A percentile compares a stretch with the other conserved stretches of the same genome.
These are phyloP conservation scores for Tetracentron sinense DNA, from an alignment of 164 flowering plant species.

Conservation along the genomic window DNA sequence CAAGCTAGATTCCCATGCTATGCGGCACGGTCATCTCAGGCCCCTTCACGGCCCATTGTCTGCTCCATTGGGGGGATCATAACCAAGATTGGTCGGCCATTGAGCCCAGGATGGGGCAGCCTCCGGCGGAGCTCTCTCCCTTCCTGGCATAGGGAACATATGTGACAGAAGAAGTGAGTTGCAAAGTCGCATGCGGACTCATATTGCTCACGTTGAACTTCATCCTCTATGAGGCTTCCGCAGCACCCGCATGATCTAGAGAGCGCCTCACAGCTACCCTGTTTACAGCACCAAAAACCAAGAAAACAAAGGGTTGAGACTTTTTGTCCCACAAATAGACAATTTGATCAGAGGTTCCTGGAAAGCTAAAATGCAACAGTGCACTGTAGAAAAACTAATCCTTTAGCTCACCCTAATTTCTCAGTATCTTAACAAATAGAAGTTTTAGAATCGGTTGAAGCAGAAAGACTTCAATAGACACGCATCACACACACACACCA, in stretches of 20 bases:
- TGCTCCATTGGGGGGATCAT: constrained; percentile 86
- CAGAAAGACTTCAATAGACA: neutral
- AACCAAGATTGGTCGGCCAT: constrained; percentile 55
- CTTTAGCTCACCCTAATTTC: no score
- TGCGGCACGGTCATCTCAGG: constrained; percentile 10
- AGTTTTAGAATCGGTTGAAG: neutral
- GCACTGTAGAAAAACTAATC: no score
- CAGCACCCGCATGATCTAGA: constrained; percentile 77
- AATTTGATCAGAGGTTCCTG: no score
- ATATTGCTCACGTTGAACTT: constrained; percentile 62
- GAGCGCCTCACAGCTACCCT: constrained; percentile 88
- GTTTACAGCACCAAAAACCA: constrained; percentile 21
- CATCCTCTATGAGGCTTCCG: constrained; percentile 59
- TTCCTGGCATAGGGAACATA: constrained; percentile 91
- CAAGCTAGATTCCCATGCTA: constrained; percentile 1
- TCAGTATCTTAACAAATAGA: neutral
- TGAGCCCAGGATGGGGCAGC: constrained; percentile 82
- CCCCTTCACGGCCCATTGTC: constrained; percentile 56
- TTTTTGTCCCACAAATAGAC: no score
- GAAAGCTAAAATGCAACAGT: no score
- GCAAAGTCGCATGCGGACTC: constrained; percentile 79
- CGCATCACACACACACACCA: no score
- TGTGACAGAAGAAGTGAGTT: constrained; percentile 76
- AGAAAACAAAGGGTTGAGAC: neutral
- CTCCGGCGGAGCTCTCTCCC: constrained; percentile 88